A percentile compares a stretch with the other conserved stretches of the same genome.
phyloP scores from a whole-genome alignment of 1,139 yeast species.

The Hyphopichia burtonii region DNA sequence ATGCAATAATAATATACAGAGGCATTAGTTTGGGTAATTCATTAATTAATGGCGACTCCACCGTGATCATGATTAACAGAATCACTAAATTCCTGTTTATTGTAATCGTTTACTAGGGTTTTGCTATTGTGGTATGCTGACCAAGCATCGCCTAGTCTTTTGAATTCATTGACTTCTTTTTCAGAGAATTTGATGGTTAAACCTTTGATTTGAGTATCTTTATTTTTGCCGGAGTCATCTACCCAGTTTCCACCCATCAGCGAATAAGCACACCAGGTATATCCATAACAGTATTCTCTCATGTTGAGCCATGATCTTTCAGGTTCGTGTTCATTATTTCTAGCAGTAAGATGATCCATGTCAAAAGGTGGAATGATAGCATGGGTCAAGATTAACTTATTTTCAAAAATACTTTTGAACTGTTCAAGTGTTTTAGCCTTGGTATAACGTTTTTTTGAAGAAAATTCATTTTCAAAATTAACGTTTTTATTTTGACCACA shows the following conservation, averaged over 20 bases:
- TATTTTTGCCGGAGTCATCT: constrained; percentile 6
- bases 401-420: constrained; percentile 26
- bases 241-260: constrained; percentile 24
- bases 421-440: constrained; percentile 16
- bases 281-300: constrained; percentile 31
- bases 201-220: constrained; percentile 15
- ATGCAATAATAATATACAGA: neutral
- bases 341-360: constrained; percentile 11
- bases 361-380: constrained; percentile 34
- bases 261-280: constrained; percentile 42
- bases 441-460: constrained; percentile 18
- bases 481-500: constrained; percentile 24
- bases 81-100: neutral
- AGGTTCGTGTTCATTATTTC: constrained; percentile 28
- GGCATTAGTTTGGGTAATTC: neutral
- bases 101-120: neutral
- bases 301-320: constrained; percentile 27
- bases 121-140: constrained; percentile 10
- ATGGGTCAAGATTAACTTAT: constrained; percentile 19
- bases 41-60: neutral
- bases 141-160: constrained; percentile 30
- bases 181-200: constrained; percentile 18
- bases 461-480: constrained; percentile 22
- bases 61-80: neutral
- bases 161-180: constrained; percentile 19